phyloP scores from a whole-genome alignment of 768 basidiomycete genomes.

The Rhodotorula kratochvilovae region DNA sequence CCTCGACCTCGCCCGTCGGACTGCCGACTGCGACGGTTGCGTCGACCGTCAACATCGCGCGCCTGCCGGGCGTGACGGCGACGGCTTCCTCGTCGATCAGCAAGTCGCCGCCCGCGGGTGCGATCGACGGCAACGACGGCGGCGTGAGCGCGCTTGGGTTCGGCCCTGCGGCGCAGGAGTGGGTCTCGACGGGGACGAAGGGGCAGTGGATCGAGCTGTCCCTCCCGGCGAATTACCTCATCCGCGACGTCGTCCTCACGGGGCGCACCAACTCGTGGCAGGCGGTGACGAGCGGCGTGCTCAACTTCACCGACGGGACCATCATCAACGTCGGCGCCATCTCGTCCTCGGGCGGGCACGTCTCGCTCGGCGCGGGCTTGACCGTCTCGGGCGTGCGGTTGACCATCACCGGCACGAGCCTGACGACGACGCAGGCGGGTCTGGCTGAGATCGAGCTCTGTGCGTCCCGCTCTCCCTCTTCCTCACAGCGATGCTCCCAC shows the following conservation, averaged over 20 bases:
- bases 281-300: neutral
- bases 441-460: conserved; percentile 30
- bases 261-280: neutral
- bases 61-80: neutral
- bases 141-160: conserved; percentile 16
- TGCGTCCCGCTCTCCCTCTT: neutral
- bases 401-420: conserved; percentile 7
- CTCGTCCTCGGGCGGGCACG: conserved; percentile 11
- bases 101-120: conserved; percentile 10
- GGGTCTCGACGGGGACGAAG: conserved; percentile 3
- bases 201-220: conserved; percentile 23
- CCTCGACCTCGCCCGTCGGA: neutral
- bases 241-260: conserved; percentile 19
- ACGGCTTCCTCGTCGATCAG: neutral
- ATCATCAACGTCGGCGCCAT: conserved; percentile 18
- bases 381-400: conserved; percentile 12
- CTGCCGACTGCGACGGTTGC: conserved; percentile 4
- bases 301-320: conserved; percentile 17
- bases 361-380: conserved; percentile 25
- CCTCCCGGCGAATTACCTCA: conserved; percentile 16
- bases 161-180: conserved; percentile 22
- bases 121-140: conserved; percentile 24
- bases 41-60: conserved; percentile 20
- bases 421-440: conserved; percentile 12
- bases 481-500: too few relatives aligned